Conservation (phyloP, 306 rosid species). For the Echinosophora koreensis region DNA sequence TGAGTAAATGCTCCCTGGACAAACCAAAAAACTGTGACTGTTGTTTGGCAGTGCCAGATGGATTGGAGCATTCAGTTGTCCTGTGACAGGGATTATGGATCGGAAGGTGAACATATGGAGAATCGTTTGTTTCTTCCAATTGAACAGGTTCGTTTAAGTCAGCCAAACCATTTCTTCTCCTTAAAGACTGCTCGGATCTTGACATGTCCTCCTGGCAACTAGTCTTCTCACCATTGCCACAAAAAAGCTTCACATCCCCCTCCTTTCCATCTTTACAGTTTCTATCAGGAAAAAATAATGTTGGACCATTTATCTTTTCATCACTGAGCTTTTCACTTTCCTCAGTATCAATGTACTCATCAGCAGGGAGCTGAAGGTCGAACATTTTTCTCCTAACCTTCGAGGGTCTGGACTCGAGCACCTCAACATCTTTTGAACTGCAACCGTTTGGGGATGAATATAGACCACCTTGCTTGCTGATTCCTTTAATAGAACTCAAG, state of each 20-base stretch:
- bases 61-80: conserved; percentile 57
- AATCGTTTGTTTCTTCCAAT: conserved; percentile 72
- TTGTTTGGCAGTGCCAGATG: conserved; percentile 52
- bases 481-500: conserved; percentile 64
- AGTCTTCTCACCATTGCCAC: conserved; percentile 53
- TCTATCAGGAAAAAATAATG: conserved; percentile 56
- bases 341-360: conserved; percentile 76
- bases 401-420: conserved; percentile 79
- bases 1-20: conserved; percentile 58
- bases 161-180: conserved; percentile 69
- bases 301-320: conserved; percentile 58
- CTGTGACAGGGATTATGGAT: conserved; percentile 51
- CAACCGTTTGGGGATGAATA: conserved; percentile 70
- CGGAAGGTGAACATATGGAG: conserved; percentile 52
- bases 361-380: conserved; percentile 96
- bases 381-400: conserved; percentile 79
- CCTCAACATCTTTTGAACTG: conserved; percentile 70
- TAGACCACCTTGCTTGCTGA: conserved; percentile 50
- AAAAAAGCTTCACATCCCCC: conserved; percentile 54
- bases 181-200: conserved; percentile 55
- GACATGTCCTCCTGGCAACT: conserved; percentile 55
- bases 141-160: conserved; percentile 88
- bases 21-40: conserved; percentile 55
- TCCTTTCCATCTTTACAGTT: conserved; percentile 52
- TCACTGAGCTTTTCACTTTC: conserved; percentile 83